Conservation (phyloP, 129 eudicot genomes). For the Artemisia tridentata region DNA sequence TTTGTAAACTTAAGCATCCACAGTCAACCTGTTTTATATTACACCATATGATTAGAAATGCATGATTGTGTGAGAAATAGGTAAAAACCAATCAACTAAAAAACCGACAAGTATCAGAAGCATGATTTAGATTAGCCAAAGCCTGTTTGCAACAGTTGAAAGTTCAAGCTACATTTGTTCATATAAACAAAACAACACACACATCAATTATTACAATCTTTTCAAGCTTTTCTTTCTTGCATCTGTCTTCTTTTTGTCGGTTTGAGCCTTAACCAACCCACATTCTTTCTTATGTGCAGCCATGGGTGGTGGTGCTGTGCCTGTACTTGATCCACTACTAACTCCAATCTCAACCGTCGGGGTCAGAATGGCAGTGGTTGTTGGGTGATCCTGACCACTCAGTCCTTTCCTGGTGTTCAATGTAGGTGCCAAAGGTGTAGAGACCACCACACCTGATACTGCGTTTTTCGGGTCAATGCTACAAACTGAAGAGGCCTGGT, state of each 20-base stretch:
- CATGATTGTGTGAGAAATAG: background rate
- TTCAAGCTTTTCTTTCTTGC: slow-evolving; percentile 94
- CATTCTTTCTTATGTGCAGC: slow-evolving; percentile 52
- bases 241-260: slow-evolving; percentile 88
- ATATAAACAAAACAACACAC: slow-evolving; percentile 16
- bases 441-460: slow-evolving; percentile 37
- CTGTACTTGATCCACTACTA: slow-evolving; percentile 38
- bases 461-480: slow-evolving; percentile 50
- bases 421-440: slow-evolving; percentile 49
- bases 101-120: background rate
- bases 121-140: slow-evolving; percentile 14
- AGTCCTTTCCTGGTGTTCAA: slow-evolving; percentile 42
- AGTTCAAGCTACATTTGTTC: slow-evolving; percentile 25
- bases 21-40: too few relatives aligned
- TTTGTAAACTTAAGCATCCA: too few relatives aligned
- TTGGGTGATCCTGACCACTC: slow-evolving; percentile 49
- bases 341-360: slow-evolving; percentile 46
- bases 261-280: slow-evolving; percentile 47
- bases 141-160: background rate
- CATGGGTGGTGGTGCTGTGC: slow-evolving; percentile 39
- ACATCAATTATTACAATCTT: slow-evolving; percentile 49
- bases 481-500: slow-evolving; percentile 52
- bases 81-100: background rate
- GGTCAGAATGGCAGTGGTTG: slow-evolving; percentile 20
- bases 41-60: background rate